A percentile compares a stretch with the other conserved stretches of the same genome.
Conservation (phyloP, 2,329 filamentous ascomycete genomes). For the Calonectria crousiana region DNA sequence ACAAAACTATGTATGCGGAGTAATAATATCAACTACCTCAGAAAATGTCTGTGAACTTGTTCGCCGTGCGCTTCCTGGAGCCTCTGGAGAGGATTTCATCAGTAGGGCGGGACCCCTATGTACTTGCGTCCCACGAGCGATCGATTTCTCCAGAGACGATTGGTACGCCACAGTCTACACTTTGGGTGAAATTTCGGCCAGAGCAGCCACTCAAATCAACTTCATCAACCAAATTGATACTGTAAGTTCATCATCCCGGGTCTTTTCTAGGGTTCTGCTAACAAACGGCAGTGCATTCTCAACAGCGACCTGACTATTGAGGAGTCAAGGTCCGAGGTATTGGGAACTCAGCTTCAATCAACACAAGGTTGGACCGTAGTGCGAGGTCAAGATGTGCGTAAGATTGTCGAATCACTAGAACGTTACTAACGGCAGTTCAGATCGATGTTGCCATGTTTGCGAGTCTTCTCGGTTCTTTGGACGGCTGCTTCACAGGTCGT, state of each 20-base stretch:
- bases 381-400: not conserved
- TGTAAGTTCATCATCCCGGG: not conserved
- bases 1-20: not conserved
- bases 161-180: not conserved
- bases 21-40: not conserved
- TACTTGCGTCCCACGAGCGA: not conserved
- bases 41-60: not conserved
- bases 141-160: not conserved
- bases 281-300: not conserved
- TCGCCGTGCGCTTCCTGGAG: not conserved
- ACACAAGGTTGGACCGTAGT: not conserved
- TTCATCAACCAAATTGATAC: not conserved
- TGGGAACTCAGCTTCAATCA: not conserved
- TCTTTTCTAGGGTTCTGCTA: not conserved
- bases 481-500: not conserved
- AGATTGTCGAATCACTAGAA: not conserved
- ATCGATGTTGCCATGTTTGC: not conserved
- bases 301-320: not conserved
- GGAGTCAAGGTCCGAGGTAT: not conserved
- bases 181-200: not conserved
- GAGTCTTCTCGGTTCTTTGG: not conserved
- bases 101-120: not conserved
- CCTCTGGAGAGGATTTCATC: not conserved
- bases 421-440: not conserved
- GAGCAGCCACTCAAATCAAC: not conserved